Evolutionary conservation across 139 green algal species (phyloP).

Genomic region (Spirogloea muscicola): DNA sequence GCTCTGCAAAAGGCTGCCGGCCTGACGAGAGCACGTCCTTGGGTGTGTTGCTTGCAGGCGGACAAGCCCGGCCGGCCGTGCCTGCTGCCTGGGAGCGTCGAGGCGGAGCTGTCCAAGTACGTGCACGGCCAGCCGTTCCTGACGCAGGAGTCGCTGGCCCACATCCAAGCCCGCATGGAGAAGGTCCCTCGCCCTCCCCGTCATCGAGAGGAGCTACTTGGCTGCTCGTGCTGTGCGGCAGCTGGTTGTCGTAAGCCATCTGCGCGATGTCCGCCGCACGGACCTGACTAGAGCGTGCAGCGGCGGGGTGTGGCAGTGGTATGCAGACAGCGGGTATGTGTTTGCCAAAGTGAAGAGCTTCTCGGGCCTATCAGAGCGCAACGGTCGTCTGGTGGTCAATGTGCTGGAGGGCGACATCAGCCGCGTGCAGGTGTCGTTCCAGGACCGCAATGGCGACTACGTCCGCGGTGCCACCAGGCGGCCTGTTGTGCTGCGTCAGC

Average conservation of each 20-base stretch:
- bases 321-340: conserved; percentile 61
- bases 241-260: too few species aligned
- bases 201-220: too few species aligned
- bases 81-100: conserved; percentile 9
- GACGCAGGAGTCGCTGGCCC: neutral
- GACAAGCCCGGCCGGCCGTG: too few species aligned
- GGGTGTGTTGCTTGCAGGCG: too few species aligned
- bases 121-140: neutral
- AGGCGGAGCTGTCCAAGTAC: conserved; percentile 8
- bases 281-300: too few species aligned
- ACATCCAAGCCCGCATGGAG: conserved; percentile 61
- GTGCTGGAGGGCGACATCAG: conserved; percentile 2
- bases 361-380: too few species aligned
- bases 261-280: too few species aligned
- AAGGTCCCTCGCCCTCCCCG: too few species aligned
- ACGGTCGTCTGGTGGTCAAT: neutral
- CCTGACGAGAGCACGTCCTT: too few species aligned
- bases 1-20: too few species aligned
- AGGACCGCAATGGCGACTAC: neutral
- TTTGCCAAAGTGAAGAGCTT: conserved; percentile 35
- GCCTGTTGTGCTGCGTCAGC: neutral
- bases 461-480: neutral
- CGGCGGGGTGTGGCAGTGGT: too few species aligned
- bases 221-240: too few species aligned
- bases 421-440: neutral